A percentile compares a stretch with the other conserved stretches of the same genome.
These are phyloP conservation scores for Malus orientalis DNA, from an alignment of 306 rosid species.

Conservation along the genomic window DNA sequence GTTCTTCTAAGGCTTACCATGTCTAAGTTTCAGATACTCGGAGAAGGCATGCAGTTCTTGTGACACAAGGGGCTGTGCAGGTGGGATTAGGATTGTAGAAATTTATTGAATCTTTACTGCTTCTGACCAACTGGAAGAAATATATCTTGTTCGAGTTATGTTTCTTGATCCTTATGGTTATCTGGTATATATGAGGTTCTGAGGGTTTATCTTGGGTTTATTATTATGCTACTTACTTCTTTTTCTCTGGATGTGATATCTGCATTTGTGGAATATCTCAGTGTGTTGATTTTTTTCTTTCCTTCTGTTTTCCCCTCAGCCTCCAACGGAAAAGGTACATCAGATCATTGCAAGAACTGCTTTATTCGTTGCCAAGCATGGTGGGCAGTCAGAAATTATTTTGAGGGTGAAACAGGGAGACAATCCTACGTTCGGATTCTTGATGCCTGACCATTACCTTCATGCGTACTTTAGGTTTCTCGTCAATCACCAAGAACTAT, in stretches of 20 bases:
- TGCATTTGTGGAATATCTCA: constrained; percentile 12
- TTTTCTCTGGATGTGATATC: constrained; percentile 12
- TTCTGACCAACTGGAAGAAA: constrained; percentile 48
- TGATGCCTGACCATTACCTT: constrained; percentile 78
- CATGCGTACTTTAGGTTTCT: constrained; percentile 78
- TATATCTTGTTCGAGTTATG: constrained; percentile 46
- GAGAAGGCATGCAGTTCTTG: constrained; percentile 74
- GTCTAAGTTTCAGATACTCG: constrained; percentile 99
- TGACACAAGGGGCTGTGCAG: constrained; percentile 79
- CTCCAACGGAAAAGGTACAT: constrained; percentile 75
- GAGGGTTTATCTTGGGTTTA: constrained; percentile 20
- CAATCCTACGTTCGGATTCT: constrained; percentile 82
- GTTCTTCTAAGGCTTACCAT: constrained; percentile 88
- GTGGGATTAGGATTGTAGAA: constrained; percentile 88
- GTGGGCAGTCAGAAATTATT: constrained; percentile 80
- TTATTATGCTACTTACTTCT: not conserved
- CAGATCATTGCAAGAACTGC: constrained; percentile 87
- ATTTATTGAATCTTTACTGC: constrained; percentile 47
- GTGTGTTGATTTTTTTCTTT: constrained; percentile 15
- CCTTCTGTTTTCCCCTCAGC: constrained; percentile 44
- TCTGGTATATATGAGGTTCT: constrained; percentile 28
- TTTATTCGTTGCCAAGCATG: constrained; percentile 60
- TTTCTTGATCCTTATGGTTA: constrained; percentile 62
- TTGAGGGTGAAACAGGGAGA: constrained; percentile 91
- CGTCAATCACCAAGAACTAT: constrained; percentile 64